Evolutionary conservation across 2,329 filamentous ascomycete genomes (phyloP), one percentile per base, ranked within the genome.

Genomic region (Aspergillus pseudoterreus): DNA sequence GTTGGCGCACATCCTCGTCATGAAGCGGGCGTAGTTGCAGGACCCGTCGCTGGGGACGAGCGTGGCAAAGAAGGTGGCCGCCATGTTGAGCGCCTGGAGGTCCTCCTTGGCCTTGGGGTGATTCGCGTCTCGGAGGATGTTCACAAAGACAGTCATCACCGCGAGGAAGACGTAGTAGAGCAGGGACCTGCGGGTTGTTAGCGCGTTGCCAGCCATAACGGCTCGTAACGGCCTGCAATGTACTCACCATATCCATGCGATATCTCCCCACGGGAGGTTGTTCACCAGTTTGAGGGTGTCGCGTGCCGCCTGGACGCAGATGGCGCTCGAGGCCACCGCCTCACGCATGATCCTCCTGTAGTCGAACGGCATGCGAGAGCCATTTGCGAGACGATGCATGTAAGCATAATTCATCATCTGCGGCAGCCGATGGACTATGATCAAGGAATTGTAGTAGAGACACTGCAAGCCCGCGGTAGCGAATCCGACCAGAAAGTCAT

Each of bases 351-450:
- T 75, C 1, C 90, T 88, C 57, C 85, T 81, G 0, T 56, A 43
- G 36, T 60, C 60, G 21, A 54, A 57, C 17, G 58, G 44, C 17
- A 53, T 53, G 15, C 55, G 44, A 36, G 43, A 50, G 45, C 43
- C 84, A 64, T 92, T 95, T 44, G 91, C 78, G 4, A 88, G 90
- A 67, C 90, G 87, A 52, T 94, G 91, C 38, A 90, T 90, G 64
- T 87, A 96, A 63, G 94, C 90, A 48, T 89, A 95, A 22, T 92
- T 91, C 65, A 95, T 88, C 61, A 96, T 89, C 33, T 96, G 85
- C 41, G 90, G 94, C 88, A 97, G 95, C 44, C 92, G 88, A 70
- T 97, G 92, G 57, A 96, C 95, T 1, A 94, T 96, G 1, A 92
- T 96, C 47, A 96, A 73, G 59, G 91, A 95, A 71, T 97, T 96